Evolutionary conservation across 1,284 basidiomycete genomes (phyloP).

Genomic region (Ustilago trichophora): DNA sequence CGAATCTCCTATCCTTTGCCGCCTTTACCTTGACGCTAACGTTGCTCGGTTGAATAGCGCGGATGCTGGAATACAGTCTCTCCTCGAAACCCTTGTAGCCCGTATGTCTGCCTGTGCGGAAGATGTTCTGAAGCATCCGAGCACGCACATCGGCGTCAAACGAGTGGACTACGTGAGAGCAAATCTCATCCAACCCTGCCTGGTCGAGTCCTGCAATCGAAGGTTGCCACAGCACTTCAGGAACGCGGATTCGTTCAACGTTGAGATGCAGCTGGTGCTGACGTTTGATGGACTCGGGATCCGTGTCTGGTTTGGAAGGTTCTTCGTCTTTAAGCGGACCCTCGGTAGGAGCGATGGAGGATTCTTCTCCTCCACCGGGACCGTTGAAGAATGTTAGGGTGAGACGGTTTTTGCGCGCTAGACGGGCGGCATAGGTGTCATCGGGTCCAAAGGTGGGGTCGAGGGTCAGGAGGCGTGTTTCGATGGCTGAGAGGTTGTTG

Average conservation of each 20-base stretch:
- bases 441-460: slow-evolving; percentile 84
- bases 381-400: slow-evolving; percentile 80
- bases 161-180: slow-evolving; percentile 83
- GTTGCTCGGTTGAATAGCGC: slow-evolving; percentile 49
- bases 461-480: slow-evolving; percentile 81
- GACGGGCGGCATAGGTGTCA: slow-evolving; percentile 82
- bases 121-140: slow-evolving; percentile 82
- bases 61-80: slow-evolving; percentile 74
- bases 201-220: slow-evolving; percentile 92
- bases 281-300: slow-evolving; percentile 71
- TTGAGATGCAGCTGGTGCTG: slow-evolving; percentile 84
- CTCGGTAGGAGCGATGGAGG: slow-evolving; percentile 12
- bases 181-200: slow-evolving; percentile 89
- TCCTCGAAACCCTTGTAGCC: slow-evolving; percentile 77
- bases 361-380: slow-evolving; percentile 47
- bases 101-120: slow-evolving; percentile 84
- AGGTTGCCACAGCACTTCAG: slow-evolving; percentile 93
- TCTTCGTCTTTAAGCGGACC: slow-evolving; percentile 69
- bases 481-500: slow-evolving; percentile 76
- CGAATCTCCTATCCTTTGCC: slow-evolving; percentile 76
- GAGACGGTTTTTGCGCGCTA: slow-evolving; percentile 81
- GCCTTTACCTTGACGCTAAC: slow-evolving; percentile 57
- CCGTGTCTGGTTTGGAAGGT: slow-evolving; percentile 63
- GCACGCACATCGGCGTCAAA: slow-evolving; percentile 75
- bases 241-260: slow-evolving; percentile 90